These are phyloP conservation scores for Astragalus glycyphyllos DNA, from an alignment of 306 rosid species.

Conservation along the genomic window DNA sequence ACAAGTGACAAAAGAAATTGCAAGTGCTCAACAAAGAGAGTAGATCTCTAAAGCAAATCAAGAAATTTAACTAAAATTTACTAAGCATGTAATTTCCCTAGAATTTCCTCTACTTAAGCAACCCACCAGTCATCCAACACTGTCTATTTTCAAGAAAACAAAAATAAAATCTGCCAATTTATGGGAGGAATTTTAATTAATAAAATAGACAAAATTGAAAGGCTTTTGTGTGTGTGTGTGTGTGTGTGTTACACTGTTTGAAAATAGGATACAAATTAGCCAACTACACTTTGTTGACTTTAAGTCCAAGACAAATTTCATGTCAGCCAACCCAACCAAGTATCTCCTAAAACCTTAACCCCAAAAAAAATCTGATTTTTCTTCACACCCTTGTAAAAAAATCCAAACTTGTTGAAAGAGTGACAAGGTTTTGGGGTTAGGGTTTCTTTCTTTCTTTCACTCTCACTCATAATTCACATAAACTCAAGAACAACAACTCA, in stretches of 20 bases:
- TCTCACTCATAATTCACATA: constrained; percentile 39
- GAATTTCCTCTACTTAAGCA: neutral
- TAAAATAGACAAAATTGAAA: constrained; percentile 19
- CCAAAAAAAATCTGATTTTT: constrained; percentile 1
- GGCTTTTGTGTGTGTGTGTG: constrained; percentile 5
- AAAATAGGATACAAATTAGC: constrained; percentile 11
- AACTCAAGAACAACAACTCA: constrained; percentile 31
- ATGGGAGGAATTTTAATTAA: neutral
- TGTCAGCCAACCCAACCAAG: constrained; percentile 12
- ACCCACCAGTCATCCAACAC: neutral
- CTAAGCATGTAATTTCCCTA: neutral
- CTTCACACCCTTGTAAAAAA: constrained; percentile 26
- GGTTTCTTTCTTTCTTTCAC: constrained; percentile 4
- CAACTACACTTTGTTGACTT: constrained; percentile 35
- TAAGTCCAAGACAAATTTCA: constrained; percentile 20
- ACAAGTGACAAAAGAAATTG: constrained; percentile 10
- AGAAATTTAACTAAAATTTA: neutral
- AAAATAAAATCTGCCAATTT: neutral
- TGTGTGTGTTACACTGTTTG: neutral
- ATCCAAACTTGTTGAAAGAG: constrained; percentile 23
- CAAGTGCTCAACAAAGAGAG: neutral
- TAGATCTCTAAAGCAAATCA: constrained; percentile 34
- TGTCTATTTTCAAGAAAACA: constrained; percentile 25
- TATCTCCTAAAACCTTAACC: constrained; percentile 19
- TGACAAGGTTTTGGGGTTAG: neutral